These are phyloP conservation scores for Dactylellina haptotyla DNA, from an alignment of 2,329 filamentous ascomycete genomes.

Conservation along the genomic window DNA sequence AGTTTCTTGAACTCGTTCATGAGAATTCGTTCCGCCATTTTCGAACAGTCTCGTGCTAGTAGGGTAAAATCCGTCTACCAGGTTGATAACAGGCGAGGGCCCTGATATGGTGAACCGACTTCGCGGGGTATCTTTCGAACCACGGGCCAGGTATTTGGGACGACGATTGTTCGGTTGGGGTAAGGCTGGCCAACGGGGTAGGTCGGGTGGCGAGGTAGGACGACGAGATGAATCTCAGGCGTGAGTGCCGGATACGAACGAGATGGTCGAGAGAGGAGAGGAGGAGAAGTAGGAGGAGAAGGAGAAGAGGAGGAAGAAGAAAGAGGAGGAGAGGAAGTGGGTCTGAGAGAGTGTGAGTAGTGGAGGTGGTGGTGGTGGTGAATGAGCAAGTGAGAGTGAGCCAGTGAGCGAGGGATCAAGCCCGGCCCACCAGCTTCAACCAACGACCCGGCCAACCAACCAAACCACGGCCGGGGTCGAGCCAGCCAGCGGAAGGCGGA, in stretches of 20 bases:
- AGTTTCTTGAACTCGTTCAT: constrained; percentile 88
- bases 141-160: too few relatives aligned
- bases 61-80: too few relatives aligned
- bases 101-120: constrained; percentile 11
- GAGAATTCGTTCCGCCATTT: constrained; percentile 77
- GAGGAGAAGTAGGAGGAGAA: not conserved
- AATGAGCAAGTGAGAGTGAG: too few relatives aligned
- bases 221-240: not conserved
- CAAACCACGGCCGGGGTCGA: too few relatives aligned
- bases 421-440: too few relatives aligned
- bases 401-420: too few relatives aligned
- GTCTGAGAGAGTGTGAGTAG: too few relatives aligned
- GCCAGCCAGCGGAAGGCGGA: too few relatives aligned
- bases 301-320: not conserved
- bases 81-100: not conserved
- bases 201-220: constrained; percentile 3
- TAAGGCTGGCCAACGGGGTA: not conserved
- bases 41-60: constrained; percentile 3
- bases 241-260: not conserved
- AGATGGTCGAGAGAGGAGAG: constrained; percentile 25
- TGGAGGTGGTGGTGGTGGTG: too few relatives aligned
- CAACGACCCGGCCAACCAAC: too few relatives aligned
- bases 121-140: constrained; percentile 12
- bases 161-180: too few relatives aligned
- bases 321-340: constrained; percentile 17